Base-by-base conservation (phyloP, 2,329 filamentous ascomycete species). In the Blumeriella jaapii region DNA sequence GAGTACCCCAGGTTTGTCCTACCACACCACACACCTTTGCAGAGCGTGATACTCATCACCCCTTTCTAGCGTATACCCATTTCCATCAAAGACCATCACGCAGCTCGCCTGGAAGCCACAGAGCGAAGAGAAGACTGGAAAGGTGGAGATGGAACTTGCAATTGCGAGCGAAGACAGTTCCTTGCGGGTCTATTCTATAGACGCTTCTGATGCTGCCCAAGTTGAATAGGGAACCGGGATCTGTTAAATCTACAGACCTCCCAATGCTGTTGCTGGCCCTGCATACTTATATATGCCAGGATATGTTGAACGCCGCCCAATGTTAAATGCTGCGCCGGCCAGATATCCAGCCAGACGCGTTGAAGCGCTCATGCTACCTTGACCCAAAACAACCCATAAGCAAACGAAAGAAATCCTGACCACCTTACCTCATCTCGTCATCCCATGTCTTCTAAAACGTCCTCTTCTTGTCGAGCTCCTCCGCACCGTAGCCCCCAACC, bases 81-180 rank as follows among this genome's bases (percentile, higher is more conserved):
- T 65, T 18, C 48, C 53, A 6, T 44, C 46, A 5, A 57, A 53
- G 33, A 38, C 48, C 20, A 52, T 57, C 27, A 57, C 53, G 6
- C 76, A 81, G 53, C 60, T 87, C 22, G 66, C 76, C 6, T 87
- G 82, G 82, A 68, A 74, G 42, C 80, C 79, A 4, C 14, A 48
- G 10, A 42, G 14, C 18, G 23, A 14, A 24, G 39, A 40, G 27
- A 36, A 31, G 11, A 13, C 28, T 9, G 34, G 31, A 25, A 30
- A 20, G 13, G 17, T 30, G 13, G 32, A 40, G 17, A 40, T 47
- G 35, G 52, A 56, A 9, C 42, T 55, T 12, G 54, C 50, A 26
- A 52, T 58, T 29, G 55, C 54, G 20, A 55, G 74, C 32, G 74
- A 78, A 48, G 74, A 79, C 53, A 64, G 65, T 43, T 75, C 74